Base-by-base conservation (phyloP, 208 protist genomes). In the Crithidia brevicula region DNA sequence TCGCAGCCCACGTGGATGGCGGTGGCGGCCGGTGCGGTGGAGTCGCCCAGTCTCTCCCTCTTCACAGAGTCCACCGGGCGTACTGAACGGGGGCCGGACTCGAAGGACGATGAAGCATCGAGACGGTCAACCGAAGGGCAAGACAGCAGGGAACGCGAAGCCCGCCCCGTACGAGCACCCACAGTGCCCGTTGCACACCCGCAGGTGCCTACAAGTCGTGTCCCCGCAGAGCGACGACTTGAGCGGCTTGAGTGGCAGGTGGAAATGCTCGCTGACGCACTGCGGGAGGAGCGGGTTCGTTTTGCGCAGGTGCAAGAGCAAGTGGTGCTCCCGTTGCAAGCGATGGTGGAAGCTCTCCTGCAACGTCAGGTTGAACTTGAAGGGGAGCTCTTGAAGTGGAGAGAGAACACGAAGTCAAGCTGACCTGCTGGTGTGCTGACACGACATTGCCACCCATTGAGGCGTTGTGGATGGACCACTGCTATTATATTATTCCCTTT, bases 241-340 rank as follows among this genome's bases (percentile, higher is more conserved):
- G 28, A 57, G 22, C 70, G 57, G 52, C 61, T 75, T 0, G 61
- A 75, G 42, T 75, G 61, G 60, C 70, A 75, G 47, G 60, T 75
- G 34, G 15, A 40, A 34, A 59, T 75, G 54, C 43, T 75, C 2
- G 45, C 53, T 3, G 61, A 69, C 11, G 52, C 62, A 6, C 61
- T 75, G 23, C 31, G 47, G 33, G 8, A 47, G 3, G 70, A 75
- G 58, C 60, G 70, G 0, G 20, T 40, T 11, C 53, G 70, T 11
- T 34, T 49, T 13, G 40, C n/a, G 3, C 25, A 58, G 18, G 27
- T 75, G 22, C 40, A 67, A 15, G 45, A 51, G 20, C 34, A 31
- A 3, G 70, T 75, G 25, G 70, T 75, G 22, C 45, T 20, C 28
- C 70, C 70, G 33, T 53, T 75, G 30, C 45, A 68, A n/a, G 34